A percentile compares a stretch with the other conserved stretches of the same genome.
phyloP scores from a whole-genome alignment of 2,329 filamentous ascomycete species.

The Lomentospora prolificans region DNA sequence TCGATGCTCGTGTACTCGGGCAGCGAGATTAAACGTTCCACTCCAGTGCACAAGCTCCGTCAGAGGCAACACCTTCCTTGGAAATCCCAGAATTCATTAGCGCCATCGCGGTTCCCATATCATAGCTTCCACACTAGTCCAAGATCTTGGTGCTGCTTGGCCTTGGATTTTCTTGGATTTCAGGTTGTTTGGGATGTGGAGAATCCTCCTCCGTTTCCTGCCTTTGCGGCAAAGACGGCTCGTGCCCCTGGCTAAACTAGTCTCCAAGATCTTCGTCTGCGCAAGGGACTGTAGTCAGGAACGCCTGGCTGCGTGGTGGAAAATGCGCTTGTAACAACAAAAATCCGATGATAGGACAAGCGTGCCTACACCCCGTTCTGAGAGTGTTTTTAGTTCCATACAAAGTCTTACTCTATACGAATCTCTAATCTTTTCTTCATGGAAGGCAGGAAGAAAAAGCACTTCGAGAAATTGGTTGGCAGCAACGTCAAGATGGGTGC shows the following conservation, averaged over 20 bases:
- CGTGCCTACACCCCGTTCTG: background rate
- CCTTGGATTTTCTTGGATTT: no score
- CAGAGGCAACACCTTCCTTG: no score
- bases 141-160: no score
- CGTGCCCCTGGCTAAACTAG: background rate
- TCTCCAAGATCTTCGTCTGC: background rate
- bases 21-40: no score
- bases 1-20: no score
- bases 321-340: background rate
- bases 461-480: background rate
- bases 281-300: background rate
- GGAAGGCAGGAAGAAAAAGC: background rate
- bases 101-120: no score
- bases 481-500: background rate
- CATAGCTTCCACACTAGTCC: no score
- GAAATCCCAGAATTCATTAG: no score
- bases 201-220: no score
- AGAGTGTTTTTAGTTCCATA: background rate
- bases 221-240: background rate
- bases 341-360: background rate
- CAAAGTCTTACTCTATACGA: background rate
- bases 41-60: no score
- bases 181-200: no score
- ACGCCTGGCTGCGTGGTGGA: background rate
- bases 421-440: background rate